Evolutionary conservation across 139 green algal species (phyloP).

Genomic region (Chlamydomonas incerta): DNA sequence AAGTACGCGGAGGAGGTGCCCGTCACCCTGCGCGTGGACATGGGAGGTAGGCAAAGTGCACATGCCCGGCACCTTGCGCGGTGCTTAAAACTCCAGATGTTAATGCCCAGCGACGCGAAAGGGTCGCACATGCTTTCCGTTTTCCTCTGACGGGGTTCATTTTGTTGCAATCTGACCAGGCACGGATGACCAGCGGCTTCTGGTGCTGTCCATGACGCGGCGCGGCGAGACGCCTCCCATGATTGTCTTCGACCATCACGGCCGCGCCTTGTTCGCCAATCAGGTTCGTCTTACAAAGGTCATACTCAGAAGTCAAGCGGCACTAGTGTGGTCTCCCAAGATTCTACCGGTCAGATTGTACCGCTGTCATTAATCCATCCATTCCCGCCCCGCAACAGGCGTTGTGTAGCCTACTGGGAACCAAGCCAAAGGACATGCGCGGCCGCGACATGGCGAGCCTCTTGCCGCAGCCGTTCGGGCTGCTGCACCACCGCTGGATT

Average conservation of each 20-base stretch:
- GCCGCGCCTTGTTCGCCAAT: slow-evolving; percentile 52
- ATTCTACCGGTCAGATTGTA: no score
- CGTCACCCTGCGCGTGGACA: slow-evolving; percentile 43
- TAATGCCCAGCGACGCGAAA: background rate
- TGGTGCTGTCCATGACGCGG: slow-evolving; percentile 52
- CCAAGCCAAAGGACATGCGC: slow-evolving; percentile 44
- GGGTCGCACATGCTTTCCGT: no score
- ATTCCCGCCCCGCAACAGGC: background rate
- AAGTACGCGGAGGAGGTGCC: slow-evolving; percentile 60
- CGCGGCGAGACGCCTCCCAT: slow-evolving; percentile 9
- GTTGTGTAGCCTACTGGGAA: slow-evolving; percentile 53
- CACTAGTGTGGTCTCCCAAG: no score
- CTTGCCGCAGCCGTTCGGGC: slow-evolving; percentile 51
- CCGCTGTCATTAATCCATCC: no score
- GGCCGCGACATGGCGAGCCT: slow-evolving; percentile 46
- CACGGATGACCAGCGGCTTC: slow-evolving; percentile 52
- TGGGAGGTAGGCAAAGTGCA: slow-evolving; percentile 49
- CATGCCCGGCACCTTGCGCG: no score
- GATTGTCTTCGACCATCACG: slow-evolving; percentile 55
- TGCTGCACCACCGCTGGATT: slow-evolving; percentile 58
- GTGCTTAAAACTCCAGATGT: no score
- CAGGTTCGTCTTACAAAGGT: no score
- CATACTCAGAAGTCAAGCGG: no score
- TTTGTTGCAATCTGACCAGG: slow-evolving; percentile 2
- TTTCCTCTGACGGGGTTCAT: no score